A percentile compares a stretch with the other conserved stretches of the same genome.
These are phyloP conservation scores for Phaeosphaeriaceae sp. DNA, from an alignment of 2,329 filamentous ascomycete species.

Conservation along the genomic window DNA sequence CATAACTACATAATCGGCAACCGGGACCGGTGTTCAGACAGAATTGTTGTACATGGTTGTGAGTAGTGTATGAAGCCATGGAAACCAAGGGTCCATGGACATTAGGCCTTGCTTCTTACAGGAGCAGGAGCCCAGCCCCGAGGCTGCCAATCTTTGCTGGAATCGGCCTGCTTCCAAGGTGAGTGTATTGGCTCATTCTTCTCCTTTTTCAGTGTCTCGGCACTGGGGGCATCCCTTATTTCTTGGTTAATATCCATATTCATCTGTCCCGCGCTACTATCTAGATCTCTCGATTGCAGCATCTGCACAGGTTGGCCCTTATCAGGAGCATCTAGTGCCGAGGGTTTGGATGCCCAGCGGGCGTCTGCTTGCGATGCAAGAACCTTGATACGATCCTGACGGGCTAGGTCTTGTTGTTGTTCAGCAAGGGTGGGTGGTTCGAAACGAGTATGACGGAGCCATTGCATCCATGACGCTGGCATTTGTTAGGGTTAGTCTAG, in stretches of 20 bases:
- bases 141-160: constrained; percentile 56
- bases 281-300: constrained; percentile 52
- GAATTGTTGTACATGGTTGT: constrained; percentile 6
- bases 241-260: constrained; percentile 45
- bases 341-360: constrained; percentile 65
- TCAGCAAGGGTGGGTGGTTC: constrained; percentile 64
- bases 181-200: constrained; percentile 42
- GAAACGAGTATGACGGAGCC: constrained; percentile 67
- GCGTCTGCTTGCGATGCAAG: constrained; percentile 66
- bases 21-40: too few species aligned
- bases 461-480: constrained; percentile 70
- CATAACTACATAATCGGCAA: too few species aligned
- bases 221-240: constrained; percentile 27
- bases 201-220: constrained; percentile 29
- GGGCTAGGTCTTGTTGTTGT: constrained; percentile 62
- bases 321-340: constrained; percentile 63
- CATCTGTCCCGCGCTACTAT: constrained; percentile 45
- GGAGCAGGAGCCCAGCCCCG: constrained; percentile 53
- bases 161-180: constrained; percentile 50
- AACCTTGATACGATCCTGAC: constrained; percentile 64
- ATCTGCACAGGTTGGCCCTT: constrained; percentile 56
- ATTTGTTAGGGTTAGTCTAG: constrained; percentile 1
- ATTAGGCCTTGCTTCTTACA: constrained; percentile 31
- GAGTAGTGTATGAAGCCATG: too few species aligned
- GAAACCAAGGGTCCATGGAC: too few species aligned